Conservation (phyloP, 2,329 filamentous ascomycete species). For the Penicillium sp. region DNA sequence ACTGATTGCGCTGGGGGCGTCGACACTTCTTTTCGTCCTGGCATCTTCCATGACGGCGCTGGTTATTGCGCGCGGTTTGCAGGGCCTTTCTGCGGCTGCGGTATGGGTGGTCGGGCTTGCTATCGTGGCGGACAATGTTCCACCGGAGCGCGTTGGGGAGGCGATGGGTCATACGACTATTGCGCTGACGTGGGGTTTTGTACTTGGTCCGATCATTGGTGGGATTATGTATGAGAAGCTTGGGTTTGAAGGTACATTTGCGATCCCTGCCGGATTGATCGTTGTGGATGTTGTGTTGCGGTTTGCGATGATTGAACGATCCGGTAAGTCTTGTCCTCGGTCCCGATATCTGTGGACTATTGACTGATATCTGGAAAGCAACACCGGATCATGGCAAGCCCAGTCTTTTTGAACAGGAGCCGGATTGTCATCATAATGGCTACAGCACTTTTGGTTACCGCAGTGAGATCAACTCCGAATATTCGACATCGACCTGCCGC, state of each 20-base stretch:
- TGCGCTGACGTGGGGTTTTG: constrained; percentile 57
- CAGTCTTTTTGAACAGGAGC: neutral
- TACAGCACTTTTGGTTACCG: constrained; percentile 6
- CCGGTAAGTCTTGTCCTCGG: constrained; percentile 4
- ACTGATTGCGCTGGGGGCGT: constrained; percentile 50
- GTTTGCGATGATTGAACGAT: constrained; percentile 56
- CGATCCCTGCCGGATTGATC: constrained; percentile 48
- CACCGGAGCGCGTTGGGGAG: constrained; percentile 56
- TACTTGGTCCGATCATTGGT: constrained; percentile 58
- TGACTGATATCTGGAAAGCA: neutral
- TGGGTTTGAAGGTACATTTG: constrained; percentile 32
- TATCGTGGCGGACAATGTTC: constrained; percentile 59
- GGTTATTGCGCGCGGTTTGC: constrained; percentile 53
- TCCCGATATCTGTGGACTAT: neutral
- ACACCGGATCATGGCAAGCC: neutral
- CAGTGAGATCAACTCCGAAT: neutral
- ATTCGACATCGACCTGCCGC: neutral
- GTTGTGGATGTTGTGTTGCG: constrained; percentile 60
- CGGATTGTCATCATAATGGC: neutral
- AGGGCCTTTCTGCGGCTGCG: constrained; percentile 57
- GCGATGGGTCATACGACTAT: constrained; percentile 54
- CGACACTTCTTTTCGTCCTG: constrained; percentile 56
- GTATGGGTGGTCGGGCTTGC: constrained; percentile 63
- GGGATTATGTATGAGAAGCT: constrained; percentile 52
- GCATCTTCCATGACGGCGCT: constrained; percentile 50